Evolutionary conservation across 257 asterid species (phyloP).

Genomic region (Perilla frutescens): DNA sequence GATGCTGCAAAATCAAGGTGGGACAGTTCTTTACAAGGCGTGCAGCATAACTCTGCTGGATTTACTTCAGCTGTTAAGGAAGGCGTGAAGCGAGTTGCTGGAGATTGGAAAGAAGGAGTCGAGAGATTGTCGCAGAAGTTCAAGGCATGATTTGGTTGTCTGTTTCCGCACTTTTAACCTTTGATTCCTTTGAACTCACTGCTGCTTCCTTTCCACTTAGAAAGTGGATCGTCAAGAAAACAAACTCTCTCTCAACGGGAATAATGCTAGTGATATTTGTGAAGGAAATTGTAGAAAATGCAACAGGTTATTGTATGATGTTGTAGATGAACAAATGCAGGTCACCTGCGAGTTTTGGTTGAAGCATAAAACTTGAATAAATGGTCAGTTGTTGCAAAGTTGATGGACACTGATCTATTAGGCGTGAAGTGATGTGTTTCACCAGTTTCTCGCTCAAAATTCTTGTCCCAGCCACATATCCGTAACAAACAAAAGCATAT

Average conservation of each 20-base stretch:
- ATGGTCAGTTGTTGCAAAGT: not conserved
- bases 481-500: too few relatives aligned
- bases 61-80: constrained; percentile 57
- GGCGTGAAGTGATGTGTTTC: too few relatives aligned
- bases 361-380: not conserved
- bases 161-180: not conserved
- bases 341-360: constrained; percentile 18
- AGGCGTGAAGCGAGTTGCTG: constrained; percentile 72
- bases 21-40: constrained; percentile 56
- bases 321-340: constrained; percentile 19
- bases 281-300: constrained; percentile 24
- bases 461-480: too few relatives aligned
- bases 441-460: too few relatives aligned
- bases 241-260: constrained; percentile 9
- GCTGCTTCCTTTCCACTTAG: constrained; percentile 13
- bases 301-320: not conserved
- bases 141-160: constrained; percentile 60
- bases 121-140: constrained; percentile 85
- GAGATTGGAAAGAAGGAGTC: constrained; percentile 89
- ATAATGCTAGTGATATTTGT: constrained; percentile 29
- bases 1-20: constrained; percentile 48
- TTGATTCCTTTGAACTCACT: not conserved
- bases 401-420: too few relatives aligned
- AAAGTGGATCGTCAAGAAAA: constrained; percentile 29
- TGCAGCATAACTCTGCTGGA: constrained; percentile 50